Conservation (phyloP, 192 early-diverging fungal genomes). For the Umbelopsis isabellina region DNA sequence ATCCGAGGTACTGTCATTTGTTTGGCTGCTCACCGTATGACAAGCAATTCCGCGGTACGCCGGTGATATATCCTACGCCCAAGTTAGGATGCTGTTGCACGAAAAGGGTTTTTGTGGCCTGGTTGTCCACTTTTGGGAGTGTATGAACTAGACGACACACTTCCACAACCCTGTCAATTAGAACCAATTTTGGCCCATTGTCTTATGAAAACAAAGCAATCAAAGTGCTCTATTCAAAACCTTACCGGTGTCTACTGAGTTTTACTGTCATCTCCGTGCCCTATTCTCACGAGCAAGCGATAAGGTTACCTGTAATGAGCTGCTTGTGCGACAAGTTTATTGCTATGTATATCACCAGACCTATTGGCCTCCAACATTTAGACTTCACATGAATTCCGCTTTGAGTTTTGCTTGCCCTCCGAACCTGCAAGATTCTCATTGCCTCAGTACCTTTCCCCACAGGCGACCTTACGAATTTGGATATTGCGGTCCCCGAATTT, state of each 20-base stretch:
- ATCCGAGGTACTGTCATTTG: too few relatives aligned
- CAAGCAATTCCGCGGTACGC: too few relatives aligned
- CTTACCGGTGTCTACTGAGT: background rate
- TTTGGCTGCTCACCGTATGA: too few relatives aligned
- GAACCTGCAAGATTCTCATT: background rate
- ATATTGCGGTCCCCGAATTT: background rate
- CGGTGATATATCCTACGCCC: too few relatives aligned
- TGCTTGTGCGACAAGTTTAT: background rate
- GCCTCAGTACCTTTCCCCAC: background rate
- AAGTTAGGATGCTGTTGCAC: background rate
- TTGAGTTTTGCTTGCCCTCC: constrained; percentile 8
- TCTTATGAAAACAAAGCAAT: background rate
- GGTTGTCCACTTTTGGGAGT: background rate
- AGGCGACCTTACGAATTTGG: background rate
- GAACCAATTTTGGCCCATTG: background rate
- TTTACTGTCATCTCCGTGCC: background rate
- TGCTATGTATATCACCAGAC: background rate
- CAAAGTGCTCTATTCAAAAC: background rate
- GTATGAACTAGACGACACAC: background rate
- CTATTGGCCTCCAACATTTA: background rate
- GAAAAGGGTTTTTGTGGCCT: background rate
- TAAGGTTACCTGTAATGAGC: background rate
- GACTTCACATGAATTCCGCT: background rate
- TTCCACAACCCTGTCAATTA: background rate
- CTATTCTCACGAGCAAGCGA: background rate